A percentile compares a stretch with the other conserved stretches of the same genome.
These are phyloP conservation scores for Cryptococcus amylolentus DNA, from an alignment of 1,284 basidiomycete species.

Conservation along the genomic window DNA sequence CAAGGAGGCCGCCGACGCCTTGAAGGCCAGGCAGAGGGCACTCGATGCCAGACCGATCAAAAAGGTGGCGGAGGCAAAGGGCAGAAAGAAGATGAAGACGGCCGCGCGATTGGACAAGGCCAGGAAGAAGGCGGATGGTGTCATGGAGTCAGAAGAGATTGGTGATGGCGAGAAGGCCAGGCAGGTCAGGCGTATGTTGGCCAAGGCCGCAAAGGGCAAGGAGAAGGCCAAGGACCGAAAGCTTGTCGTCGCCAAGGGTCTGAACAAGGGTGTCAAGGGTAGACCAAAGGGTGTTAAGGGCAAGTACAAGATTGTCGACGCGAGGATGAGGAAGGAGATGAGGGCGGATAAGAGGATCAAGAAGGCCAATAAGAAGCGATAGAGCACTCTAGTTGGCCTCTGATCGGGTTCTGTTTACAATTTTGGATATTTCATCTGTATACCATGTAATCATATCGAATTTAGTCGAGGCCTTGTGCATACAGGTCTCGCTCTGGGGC, in stretches of 20 bases:
- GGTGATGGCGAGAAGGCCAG: conserved; percentile 92
- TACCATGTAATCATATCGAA: too few species aligned
- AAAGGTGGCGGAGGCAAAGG: conserved; percentile 98
- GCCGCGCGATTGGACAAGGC: conserved; percentile 83
- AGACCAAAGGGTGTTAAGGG: conserved; percentile 95
- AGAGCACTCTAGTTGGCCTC: not conserved
- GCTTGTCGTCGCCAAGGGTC: conserved; percentile 87
- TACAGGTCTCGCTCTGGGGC: too few species aligned
- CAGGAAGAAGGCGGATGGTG: conserved; percentile 92
- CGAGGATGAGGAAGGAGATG: conserved; percentile 49
- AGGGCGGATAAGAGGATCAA: conserved; percentile 43
- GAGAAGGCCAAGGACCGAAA: conserved; percentile 63
- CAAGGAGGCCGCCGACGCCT: conserved; percentile 84
- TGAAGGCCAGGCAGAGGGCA: conserved; percentile 86
- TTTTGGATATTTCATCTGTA: too few species aligned
- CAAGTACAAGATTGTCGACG: conserved; percentile 85
- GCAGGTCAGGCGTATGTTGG: conserved; percentile 88
- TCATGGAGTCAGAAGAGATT: conserved; percentile 84
- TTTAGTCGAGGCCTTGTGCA: too few species aligned
- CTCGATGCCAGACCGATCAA: conserved; percentile 97
- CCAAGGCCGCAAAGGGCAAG: conserved; percentile 64
- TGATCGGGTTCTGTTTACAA: too few species aligned
- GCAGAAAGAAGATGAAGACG: conserved; percentile 91
- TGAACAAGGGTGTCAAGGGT: conserved; percentile 84
- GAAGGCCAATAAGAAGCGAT: conserved; percentile 40